Evolutionary conservation across 2,329 filamentous ascomycete genomes (phyloP).

Genomic region (Colletotrichum phormii): DNA sequence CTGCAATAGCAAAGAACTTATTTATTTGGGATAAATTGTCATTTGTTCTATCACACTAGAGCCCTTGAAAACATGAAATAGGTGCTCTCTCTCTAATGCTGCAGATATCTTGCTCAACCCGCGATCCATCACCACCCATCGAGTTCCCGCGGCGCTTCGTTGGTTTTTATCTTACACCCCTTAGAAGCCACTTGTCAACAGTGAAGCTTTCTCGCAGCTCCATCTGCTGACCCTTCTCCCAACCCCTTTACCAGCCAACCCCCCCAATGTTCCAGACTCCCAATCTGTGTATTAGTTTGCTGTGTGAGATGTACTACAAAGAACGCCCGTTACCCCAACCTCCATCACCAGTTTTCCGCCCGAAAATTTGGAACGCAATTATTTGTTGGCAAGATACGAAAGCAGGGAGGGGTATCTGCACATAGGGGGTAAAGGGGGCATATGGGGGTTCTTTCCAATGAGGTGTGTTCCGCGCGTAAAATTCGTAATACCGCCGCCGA

Average conservation of each 20-base stretch:
- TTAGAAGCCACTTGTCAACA: neutral
- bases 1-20: neutral
- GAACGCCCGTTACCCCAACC: conserved; percentile 19
- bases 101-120: neutral
- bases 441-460: conserved; percentile 23
- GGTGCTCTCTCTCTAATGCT: neutral
- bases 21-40: neutral
- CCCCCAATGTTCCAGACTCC: conserved; percentile 8
- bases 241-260: neutral
- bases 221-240: neutral
- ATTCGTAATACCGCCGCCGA: conserved; percentile 24
- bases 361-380: conserved; percentile 22
- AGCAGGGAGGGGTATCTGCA: conserved; percentile 17
- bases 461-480: conserved; percentile 19
- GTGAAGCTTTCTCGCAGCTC: neutral
- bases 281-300: conserved; percentile 3
- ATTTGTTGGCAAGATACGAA: conserved; percentile 31
- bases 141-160: neutral
- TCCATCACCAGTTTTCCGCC: neutral
- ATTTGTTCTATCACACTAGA: neutral
- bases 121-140: neutral
- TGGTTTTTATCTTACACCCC: conserved; percentile 15
- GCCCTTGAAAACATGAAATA: neutral
- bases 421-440: conserved; percentile 11
- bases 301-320: conserved; percentile 26